Base-by-base conservation (phyloP, 805 yeast genomes). In the Groenewaldozyma tartarivorans region DNA sequence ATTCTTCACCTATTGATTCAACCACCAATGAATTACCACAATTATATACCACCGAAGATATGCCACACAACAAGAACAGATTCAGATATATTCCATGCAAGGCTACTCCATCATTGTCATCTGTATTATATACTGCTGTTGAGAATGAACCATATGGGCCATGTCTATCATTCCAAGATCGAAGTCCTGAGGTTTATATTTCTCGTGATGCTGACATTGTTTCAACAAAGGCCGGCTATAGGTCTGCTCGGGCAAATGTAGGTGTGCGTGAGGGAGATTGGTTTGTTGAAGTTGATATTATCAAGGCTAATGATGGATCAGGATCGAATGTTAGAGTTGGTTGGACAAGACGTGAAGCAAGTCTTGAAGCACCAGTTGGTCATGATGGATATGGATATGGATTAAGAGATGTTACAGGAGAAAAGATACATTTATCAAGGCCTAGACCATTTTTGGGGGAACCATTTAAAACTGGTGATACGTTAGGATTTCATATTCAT, bases 371-470 rank as follows among this genome's bases (percentile, higher is more conserved):
- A 0, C 97, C 99, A 0, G 92, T 88, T 4, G 99, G 99, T 2
- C 85, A 75, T 53, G 97, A 92, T 60, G 90, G 87, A 0, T 92
- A 87, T 62, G 90, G 96, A 0, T 90, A 92, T 59, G 96, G 95
- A 2, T 54, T 92, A 2, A 69, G 96, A 44, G 96, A 90, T 61
- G 70, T 72, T 29, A 68, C 71, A 4, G 88, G 94, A 2, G 82
- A 83, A 49, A 74, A 74, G 21, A 69, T 92, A 19, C 94, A 92
- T 48, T 61, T 81, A 34, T 79, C 90, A 44, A 70, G 88, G 37
- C 85, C 86, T 0, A 55, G 60, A 20, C 68, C 71, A 26, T 74
- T 75, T 48, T 66, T 80, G 67, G 51, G 61, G 2, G 70, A 64
- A 20, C 77, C 81, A 1, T 77, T 86, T 49, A 61, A 63, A 21